Conservation (phyloP, 441 rosid genomes). For the Erodium texanum region DNA sequence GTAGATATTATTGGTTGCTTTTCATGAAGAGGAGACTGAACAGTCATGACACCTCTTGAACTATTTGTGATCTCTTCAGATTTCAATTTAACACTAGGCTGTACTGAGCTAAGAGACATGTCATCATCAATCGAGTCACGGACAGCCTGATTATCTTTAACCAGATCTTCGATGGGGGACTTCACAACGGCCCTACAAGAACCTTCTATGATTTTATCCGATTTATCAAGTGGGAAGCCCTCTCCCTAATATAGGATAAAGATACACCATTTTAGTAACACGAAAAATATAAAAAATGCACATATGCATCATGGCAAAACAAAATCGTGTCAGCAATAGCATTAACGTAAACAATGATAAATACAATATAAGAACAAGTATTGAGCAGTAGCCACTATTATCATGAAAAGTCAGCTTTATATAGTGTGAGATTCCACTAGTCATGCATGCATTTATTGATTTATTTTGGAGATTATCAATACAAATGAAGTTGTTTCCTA, state of each 20-base stretch:
- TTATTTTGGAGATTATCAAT: not conserved
- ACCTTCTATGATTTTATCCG: slow-evolving; percentile 7
- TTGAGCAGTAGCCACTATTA: too few species aligned
- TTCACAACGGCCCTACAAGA: slow-evolving; percentile 8
- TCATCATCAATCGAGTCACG: slow-evolving; percentile 20
- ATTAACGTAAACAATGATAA: not conserved
- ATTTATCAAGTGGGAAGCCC: slow-evolving; percentile 1
- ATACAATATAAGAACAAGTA: not conserved
- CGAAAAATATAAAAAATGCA: not conserved
- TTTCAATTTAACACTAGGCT: slow-evolving; percentile 26
- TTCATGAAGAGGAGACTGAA: slow-evolving; percentile 23
- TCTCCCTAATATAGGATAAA: slow-evolving; percentile 9
- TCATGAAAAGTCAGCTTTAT: too few species aligned
- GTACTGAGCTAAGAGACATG: slow-evolving; percentile 20
- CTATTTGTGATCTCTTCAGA: slow-evolving; percentile 26
- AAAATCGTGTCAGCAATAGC: not conserved
- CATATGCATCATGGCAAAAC: not conserved
- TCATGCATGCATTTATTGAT: not conserved
- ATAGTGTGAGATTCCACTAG: too few species aligned
- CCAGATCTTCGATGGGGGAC: slow-evolving; percentile 12
- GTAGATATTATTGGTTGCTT: slow-evolving; percentile 24
- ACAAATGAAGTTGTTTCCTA: not conserved
- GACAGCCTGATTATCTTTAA: slow-evolving; percentile 20
- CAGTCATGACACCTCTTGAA: slow-evolving; percentile 20
- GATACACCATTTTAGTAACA: slow-evolving; percentile 7